A percentile compares a stretch with the other conserved stretches of the same genome.
phyloP scores from a whole-genome alignment of 2,329 filamentous ascomycete species.

The Shiraia bambusicola region DNA sequence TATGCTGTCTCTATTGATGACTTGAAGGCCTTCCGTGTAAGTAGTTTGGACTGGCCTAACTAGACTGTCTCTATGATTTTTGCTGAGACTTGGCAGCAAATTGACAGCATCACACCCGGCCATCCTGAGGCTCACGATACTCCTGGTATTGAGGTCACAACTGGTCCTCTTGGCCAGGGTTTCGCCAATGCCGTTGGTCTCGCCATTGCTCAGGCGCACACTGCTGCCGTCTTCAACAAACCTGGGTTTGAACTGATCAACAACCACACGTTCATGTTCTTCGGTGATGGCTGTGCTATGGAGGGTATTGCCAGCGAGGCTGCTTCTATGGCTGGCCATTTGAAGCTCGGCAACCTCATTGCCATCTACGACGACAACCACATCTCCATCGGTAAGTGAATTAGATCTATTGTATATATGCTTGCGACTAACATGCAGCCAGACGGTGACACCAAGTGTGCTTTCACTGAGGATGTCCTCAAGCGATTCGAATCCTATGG shows the following conservation, averaged over 20 bases:
- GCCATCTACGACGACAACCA: conserved; percentile 98
- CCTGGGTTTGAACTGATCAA: conserved; percentile 85
- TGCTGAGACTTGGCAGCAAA: conserved; percentile 50
- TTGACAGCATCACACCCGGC: conserved; percentile 84
- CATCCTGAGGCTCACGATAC: conserved; percentile 97
- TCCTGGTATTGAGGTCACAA: conserved; percentile 95
- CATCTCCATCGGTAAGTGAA: conserved; percentile 71
- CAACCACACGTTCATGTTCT: conserved; percentile 97
- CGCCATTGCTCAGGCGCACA: conserved; percentile 93
- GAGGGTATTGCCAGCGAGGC: conserved; percentile 96
- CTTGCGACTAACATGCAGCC: conserved; percentile 16
- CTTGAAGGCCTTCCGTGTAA: conserved; percentile 92
- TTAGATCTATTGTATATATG: neutral
- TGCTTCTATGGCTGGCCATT: conserved; percentile 86
- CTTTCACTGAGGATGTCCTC: conserved; percentile 94
- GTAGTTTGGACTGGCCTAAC: no score
- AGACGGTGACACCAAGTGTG: conserved; percentile 93
- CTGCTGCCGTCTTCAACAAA: conserved; percentile 92
- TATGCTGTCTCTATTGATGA: conserved; percentile 86
- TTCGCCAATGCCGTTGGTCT: conserved; percentile 97
- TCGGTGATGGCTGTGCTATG: conserved; percentile 98
- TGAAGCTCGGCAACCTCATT: conserved; percentile 97
- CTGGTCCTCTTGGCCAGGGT: conserved; percentile 95
- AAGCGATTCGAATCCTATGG: conserved; percentile 97
- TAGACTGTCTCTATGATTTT: conserved; percentile 3